Evolutionary conservation across 331 rosid genomes (phyloP), one percentile per base, ranked within the genome.

Genomic region (Telfairia occidentalis): DNA sequence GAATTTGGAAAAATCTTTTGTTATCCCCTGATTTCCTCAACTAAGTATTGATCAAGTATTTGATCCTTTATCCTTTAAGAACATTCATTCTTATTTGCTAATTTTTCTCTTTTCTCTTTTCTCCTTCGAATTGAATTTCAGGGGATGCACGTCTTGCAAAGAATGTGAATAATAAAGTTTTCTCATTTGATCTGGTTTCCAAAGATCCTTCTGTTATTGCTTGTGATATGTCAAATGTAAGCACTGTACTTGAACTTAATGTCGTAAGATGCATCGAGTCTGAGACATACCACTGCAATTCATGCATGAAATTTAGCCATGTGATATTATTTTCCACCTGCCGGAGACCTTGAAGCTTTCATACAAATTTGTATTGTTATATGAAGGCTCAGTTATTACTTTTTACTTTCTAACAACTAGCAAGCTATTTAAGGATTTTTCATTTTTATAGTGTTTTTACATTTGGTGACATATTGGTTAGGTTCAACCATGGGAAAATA

Each of bases 71-170:
- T 26, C 34, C 15, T 28, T 71, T 7, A 26, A 40, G 8, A 23
- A 8, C 40, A 2, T 13, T 43, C 42, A 9, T 28, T 45, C 38
- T 43, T 50, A 5, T 35, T 38, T 21, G 34, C 21, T 23, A 19
- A 1, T 23, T 35, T 75, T 42, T 71, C 35, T 30, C 18, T 81
- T 72, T 58, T 75, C n/a, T 28, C 74, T 71, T 59, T 43, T 65
- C 35, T 73, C 75, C 57, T 50, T 70, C 76, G 15, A 23, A 70
- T 74, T 76, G 34, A 79, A 13, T 70, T 85, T 15, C 80, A 93
- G 98, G 98, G 69, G 97, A 94, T 78, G 98, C 96, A 79, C 92
- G 81, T 83, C 90, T 94, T 77, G 83, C 92, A 23, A 87, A 90
- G 80, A 86, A 78, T 76, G 89, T 91, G 85, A 85, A 91, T 88